phyloP scores from a whole-genome alignment of 495 filamentous ascomycete species.

The Trichoderma asperelloides region DNA sequence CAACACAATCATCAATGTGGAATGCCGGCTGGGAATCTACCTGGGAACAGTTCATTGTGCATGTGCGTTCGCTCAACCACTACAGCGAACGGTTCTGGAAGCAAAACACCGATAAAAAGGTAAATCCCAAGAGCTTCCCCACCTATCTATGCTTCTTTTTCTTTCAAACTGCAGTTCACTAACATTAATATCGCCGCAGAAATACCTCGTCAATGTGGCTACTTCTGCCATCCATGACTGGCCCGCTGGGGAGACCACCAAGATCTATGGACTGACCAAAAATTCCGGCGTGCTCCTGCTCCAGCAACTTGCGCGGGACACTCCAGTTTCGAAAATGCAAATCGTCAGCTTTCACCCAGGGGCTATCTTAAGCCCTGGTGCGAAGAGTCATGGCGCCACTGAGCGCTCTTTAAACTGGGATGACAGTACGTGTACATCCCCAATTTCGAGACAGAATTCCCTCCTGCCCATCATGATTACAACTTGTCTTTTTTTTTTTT shows the following conservation, averaged over 20 bases:
- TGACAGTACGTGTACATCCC: conserved; percentile 21
- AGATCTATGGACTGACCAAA: conserved; percentile 32
- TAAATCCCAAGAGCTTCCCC: not conserved
- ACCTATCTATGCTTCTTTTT: not conserved
- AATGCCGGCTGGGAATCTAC: conserved; percentile 18
- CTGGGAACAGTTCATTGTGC: conserved; percentile 25
- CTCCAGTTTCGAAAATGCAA: conserved; percentile 24
- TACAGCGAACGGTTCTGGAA: conserved; percentile 26
- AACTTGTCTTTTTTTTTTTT: not conserved
- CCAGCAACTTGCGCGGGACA: conserved; percentile 29
- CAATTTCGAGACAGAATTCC: not conserved
- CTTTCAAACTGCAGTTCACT: not conserved
- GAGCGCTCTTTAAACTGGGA: conserved; percentile 23
- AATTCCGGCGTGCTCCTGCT: conserved; percentile 26
- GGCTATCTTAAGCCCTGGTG: conserved; percentile 23
- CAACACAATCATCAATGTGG: not conserved
- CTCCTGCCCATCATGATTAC: not conserved
- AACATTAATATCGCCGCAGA: not conserved
- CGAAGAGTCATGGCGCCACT: conserved; percentile 14
- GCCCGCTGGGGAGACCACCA: not conserved
- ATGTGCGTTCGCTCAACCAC: conserved; percentile 26
- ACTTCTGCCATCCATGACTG: conserved; percentile 21
- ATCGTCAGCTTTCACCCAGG: conserved; percentile 40
- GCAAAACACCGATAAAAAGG: conserved; percentile 14
- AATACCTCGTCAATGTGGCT: conserved; percentile 31